Evolutionary conservation across 2,329 filamentous ascomycete genomes (phyloP).

Genomic region (Aureobasidium namibiae): DNA sequence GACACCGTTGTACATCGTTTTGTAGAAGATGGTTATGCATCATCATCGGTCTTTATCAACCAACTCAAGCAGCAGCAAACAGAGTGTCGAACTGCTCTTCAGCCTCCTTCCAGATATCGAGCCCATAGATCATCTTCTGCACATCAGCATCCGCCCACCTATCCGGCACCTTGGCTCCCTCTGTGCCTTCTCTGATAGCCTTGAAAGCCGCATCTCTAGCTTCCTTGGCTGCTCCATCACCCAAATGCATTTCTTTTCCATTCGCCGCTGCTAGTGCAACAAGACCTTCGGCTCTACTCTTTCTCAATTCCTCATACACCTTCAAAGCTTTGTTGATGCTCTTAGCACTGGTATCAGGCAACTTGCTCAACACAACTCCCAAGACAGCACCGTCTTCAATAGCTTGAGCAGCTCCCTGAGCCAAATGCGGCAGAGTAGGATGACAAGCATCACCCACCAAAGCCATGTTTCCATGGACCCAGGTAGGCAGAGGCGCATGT

Average conservation of each 20-base stretch:
- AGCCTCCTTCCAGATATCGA: slow-evolving; percentile 37
- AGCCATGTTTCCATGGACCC: slow-evolving; percentile 47
- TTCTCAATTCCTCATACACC: slow-evolving; percentile 49
- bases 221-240: slow-evolving; percentile 50
- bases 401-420: slow-evolving; percentile 57
- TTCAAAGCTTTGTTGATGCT: slow-evolving; percentile 46
- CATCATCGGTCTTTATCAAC: background rate
- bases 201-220: slow-evolving; percentile 50
- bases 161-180: slow-evolving; percentile 38
- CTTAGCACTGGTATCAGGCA: slow-evolving; percentile 38
- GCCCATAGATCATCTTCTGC: slow-evolving; percentile 41
- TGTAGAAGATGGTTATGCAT: background rate
- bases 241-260: slow-evolving; percentile 48
- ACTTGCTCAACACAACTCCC: slow-evolving; percentile 41
- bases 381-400: slow-evolving; percentile 56
- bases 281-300: slow-evolving; percentile 47
- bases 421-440: slow-evolving; percentile 55
- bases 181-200: slow-evolving; percentile 33
- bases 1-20: background rate
- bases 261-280: slow-evolving; percentile 50
- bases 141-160: slow-evolving; percentile 46
- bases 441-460: slow-evolving; percentile 55
- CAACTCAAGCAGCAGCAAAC: slow-evolving; percentile 21
- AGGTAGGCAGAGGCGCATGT: slow-evolving; percentile 54
- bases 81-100: slow-evolving; percentile 34